Evolutionary conservation across 352 stramenopile species (phyloP).

Genomic region (Thalassiosira hispida): DNA sequence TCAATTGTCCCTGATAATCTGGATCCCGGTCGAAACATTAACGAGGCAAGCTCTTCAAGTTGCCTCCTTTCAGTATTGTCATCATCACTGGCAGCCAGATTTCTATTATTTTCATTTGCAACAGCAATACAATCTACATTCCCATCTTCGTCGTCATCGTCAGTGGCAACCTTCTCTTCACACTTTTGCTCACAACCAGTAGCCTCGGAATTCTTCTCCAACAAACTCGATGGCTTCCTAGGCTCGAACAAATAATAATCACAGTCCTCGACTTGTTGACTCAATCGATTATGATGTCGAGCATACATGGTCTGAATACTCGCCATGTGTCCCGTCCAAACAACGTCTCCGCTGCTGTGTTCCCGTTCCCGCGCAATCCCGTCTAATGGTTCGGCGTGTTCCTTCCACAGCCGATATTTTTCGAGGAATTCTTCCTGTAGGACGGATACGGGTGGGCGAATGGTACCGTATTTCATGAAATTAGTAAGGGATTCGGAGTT

Average conservation of each 20-base stretch:
- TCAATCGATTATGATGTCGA: slow-evolving; percentile 31
- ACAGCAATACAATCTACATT: neutral
- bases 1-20: slow-evolving; percentile 39
- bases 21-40: slow-evolving; percentile 36
- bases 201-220: neutral
- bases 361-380: slow-evolving; percentile 5
- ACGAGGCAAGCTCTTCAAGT: slow-evolving; percentile 8
- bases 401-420: slow-evolving; percentile 43
- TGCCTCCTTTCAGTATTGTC: slow-evolving; percentile 2
- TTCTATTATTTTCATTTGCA: neutral
- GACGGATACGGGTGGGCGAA: slow-evolving; percentile 37
- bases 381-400: slow-evolving; percentile 28
- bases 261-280: neutral
- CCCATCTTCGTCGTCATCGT: neutral
- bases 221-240: neutral
- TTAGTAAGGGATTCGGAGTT: slow-evolving; percentile 16
- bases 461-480: slow-evolving; percentile 42
- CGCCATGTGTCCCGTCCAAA: slow-evolving; percentile 23
- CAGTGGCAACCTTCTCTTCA: neutral
- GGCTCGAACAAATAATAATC: neutral
- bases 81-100: neutral
- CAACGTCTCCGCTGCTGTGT: neutral
- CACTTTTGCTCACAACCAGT: slow-evolving; percentile 11
- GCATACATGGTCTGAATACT: slow-evolving; percentile 14
- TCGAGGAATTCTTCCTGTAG: slow-evolving; percentile 49